Percentiles rank a stretch among this genome's conserved stretches.
These are phyloP conservation scores for Candida glaebosa DNA, from an alignment of 805 yeast species.

Conservation along the genomic window DNA sequence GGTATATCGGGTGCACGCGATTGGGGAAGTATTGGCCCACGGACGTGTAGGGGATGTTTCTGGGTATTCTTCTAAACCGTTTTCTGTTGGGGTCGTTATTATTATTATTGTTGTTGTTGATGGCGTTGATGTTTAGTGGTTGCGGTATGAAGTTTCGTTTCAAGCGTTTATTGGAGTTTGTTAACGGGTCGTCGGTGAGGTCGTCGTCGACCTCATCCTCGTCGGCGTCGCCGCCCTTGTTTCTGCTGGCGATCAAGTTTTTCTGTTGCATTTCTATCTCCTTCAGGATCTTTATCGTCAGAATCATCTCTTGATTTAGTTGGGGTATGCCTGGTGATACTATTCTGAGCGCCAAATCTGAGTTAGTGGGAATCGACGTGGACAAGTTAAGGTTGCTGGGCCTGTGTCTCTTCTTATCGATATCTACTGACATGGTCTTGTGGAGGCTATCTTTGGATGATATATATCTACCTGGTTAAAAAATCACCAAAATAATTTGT, in stretches of 20 bases:
- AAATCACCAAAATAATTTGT: too few species aligned
- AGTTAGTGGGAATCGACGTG: constrained; percentile 7
- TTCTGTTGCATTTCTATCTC: constrained; percentile 32
- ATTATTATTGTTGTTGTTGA: constrained; percentile 12
- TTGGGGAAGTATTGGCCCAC: not conserved
- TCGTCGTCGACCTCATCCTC: constrained; percentile 4
- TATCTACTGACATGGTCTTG: constrained; percentile 3
- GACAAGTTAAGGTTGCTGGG: constrained; percentile 18
- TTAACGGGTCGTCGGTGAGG: constrained; percentile 1
- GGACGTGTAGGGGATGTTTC: constrained; percentile 3
- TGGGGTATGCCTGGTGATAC: constrained; percentile 33
- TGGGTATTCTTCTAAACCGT: not conserved
- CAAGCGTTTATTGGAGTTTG: constrained; percentile 17
- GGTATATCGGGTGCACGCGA: not conserved
- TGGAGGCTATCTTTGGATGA: too few species aligned
- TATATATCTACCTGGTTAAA: too few species aligned
- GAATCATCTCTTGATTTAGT: constrained; percentile 25
- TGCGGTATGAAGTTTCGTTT: constrained; percentile 31
- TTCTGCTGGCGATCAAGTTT: constrained; percentile 27
- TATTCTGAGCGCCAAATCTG: constrained; percentile 29
- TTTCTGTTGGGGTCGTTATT: not conserved
- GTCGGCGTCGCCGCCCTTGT: not conserved
- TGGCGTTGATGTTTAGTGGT: constrained; percentile 25
- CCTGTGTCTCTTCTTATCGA: constrained; percentile 14
- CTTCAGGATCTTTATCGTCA: constrained; percentile 28